Evolutionary conservation across 176 grass and related monocot species (phyloP).

Genomic region (Echinochloa phyllopogon): DNA sequence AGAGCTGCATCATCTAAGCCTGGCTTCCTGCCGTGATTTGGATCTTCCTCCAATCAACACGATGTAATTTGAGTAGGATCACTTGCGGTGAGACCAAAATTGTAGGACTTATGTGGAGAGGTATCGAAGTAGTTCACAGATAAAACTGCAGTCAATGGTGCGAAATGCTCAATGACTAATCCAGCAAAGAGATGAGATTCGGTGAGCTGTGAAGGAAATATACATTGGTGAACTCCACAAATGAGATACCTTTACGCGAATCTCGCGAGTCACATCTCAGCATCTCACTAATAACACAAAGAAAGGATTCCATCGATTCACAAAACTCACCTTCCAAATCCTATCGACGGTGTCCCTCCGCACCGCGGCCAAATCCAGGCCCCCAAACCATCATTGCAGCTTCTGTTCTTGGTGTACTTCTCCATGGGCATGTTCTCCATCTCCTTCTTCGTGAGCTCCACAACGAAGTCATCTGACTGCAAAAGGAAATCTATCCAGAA

Average conservation of each 20-base stretch:
- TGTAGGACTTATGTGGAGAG: constrained; percentile 54
- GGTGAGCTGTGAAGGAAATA: constrained; percentile 40
- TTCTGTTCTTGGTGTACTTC: constrained; percentile 61
- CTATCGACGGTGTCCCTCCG: constrained; percentile 78
- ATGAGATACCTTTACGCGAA: constrained; percentile 37
- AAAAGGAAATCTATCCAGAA: constrained; percentile 57
- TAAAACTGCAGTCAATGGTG: constrained; percentile 75
- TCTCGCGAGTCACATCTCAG: constrained; percentile 32
- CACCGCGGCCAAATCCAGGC: constrained; percentile 63
- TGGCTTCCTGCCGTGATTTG: no score
- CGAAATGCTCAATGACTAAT: constrained; percentile 82
- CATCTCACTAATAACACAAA: constrained; percentile 1
- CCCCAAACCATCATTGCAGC: constrained; percentile 51
- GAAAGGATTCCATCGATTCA: constrained; percentile 33
- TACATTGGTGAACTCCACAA: constrained; percentile 20
- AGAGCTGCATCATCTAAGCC: no score
- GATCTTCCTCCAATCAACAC: no score
- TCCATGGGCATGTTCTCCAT: constrained; percentile 57
- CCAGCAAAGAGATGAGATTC: constrained; percentile 47
- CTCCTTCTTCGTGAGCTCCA: constrained; percentile 63
- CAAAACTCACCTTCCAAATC: constrained; percentile 86
- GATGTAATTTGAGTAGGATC: no score
- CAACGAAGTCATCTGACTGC: constrained; percentile 77
- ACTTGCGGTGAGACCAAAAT: no score
- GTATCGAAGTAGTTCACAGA: constrained; percentile 89